Evolutionary conservation across 345 rosid genomes (phyloP), one percentile per base, ranked within the genome.

Genomic region (Murraya koenigii): DNA sequence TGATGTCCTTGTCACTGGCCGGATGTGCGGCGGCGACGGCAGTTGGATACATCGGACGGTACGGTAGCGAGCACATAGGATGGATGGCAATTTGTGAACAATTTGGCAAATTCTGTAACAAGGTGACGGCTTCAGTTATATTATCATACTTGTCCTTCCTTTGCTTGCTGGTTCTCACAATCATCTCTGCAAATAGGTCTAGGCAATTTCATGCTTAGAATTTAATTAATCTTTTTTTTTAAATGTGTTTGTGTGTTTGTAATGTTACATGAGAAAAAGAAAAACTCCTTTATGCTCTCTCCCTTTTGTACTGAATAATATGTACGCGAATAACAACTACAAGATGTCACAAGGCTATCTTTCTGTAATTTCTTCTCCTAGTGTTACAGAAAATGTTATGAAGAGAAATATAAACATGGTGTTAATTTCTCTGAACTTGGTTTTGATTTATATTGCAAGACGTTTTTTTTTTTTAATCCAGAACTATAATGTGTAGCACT

Each of bases 81-180:
- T 95, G 98, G 98, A 47, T 79, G 81, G 82, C 90, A 35, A 88
- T 95, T 2, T 92, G 97, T 38, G 80, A 72, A 39, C 77, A 84
- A 17, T 79, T 91, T 1, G 67, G 41, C n/a, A 79, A 70, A 49
- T 93, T 84, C 81, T 93, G 97, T 63, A 59, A 59, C 58, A 85
- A 78, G 75, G 82, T 56, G 68, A 79, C 80, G 33, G 3, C 49
- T 66, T 80, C 95, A 23, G 0, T 88, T 6, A 33, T 69, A 1
- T 20, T 89, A 20, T 75, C 91, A 17, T 88, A 79, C 58, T 69
- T 79, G 8, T 68, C 91, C 7, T 39, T 84, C 68, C 2, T 84
- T 74, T 68, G 71, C 36, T 69, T 90, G 75, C 69, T 89, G 78
- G 47, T 85, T 38, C 91, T 91, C 64, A 84, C 95, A 0, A 15